Conservation (phyloP, 345 rosid genomes). For the Salix exigua region DNA sequence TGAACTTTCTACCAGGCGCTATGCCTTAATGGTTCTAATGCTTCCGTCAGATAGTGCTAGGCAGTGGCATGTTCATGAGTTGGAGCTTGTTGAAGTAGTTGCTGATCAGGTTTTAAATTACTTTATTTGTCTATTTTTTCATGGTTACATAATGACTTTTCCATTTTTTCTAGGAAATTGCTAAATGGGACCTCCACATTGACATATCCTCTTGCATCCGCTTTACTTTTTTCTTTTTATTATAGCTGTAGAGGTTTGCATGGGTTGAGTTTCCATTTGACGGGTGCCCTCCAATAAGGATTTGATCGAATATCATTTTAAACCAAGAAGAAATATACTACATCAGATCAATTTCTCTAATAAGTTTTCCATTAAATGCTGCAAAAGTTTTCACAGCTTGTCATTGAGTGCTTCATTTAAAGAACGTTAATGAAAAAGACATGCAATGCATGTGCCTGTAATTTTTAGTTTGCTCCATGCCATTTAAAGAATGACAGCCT, state of each 20-base stretch:
- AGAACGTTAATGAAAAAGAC: background rate
- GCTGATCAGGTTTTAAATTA: constrained; percentile 75
- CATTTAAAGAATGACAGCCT: background rate
- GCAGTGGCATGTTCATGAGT: constrained; percentile 95
- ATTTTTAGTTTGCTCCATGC: background rate
- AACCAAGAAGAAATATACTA: background rate
- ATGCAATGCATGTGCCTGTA: background rate
- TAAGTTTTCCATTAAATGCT: background rate
- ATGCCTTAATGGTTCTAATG: constrained; percentile 96
- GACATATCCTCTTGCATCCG: background rate
- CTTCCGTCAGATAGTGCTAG: constrained; percentile 98
- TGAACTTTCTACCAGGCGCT: constrained; percentile 88
- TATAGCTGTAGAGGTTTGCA: background rate
- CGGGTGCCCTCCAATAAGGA: background rate
- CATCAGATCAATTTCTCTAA: background rate
- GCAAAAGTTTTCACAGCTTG: background rate
- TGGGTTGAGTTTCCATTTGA: background rate
- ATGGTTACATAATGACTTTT: background rate
- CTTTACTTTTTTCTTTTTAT: background rate
- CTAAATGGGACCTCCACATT: background rate
- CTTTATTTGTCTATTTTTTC: background rate
- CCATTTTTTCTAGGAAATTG: background rate
- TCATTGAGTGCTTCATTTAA: background rate
- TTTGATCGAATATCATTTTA: background rate
- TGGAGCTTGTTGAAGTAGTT: constrained; percentile 98